Base-by-base conservation (phyloP, 257 asterid species). In the Przewalskia tangutica region DNA sequence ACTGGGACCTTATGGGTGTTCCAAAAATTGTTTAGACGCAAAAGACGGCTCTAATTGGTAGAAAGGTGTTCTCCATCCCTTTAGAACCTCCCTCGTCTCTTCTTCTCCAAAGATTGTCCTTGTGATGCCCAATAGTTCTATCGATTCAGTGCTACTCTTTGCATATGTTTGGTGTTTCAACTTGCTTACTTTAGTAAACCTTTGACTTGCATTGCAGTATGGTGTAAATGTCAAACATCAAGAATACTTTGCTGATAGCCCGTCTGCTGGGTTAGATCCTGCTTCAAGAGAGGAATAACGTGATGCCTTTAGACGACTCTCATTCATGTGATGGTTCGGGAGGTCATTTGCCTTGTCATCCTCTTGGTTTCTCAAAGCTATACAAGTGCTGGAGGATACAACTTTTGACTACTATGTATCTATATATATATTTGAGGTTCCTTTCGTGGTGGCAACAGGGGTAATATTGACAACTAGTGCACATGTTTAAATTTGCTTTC, bases 181-280 rank as follows among this genome's bases (percentile, higher is more conserved):
- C 44, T 73, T 48, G 79, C 60, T 73, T 20, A 23, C 60, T 1
- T 3, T 73, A 50, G 42, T 48, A 7, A 70, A 46, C 32, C 10
- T 80, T 66, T 16, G 63, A 56, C 85, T 14, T 84, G 40, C 67
- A 40, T 85, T 88, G 89, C 97, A 95, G 99, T 89, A 93, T 56
- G 99, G 99, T 55, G 97, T 95, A 48, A 95, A 95, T 71, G 97
- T 92, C 77, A 95, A 93, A 85, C 99, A 95, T 88, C 99, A 91
- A 86, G 99, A 93, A 54, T 95, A 95, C 87, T 95, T 89, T 84
- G 98, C 97, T 9, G 98, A 93, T 82, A 91, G 94, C 86, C 94
- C 99, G 62, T 89, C 97, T 77, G 97, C 97, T 71, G 98, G 98
- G 76, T 81, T 93, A 82, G 99, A 93, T 81, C 86, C 97, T 67